Base-by-base conservation (phyloP, 495 filamentous ascomycete genomes). In the Platismatia glauca region DNA sequence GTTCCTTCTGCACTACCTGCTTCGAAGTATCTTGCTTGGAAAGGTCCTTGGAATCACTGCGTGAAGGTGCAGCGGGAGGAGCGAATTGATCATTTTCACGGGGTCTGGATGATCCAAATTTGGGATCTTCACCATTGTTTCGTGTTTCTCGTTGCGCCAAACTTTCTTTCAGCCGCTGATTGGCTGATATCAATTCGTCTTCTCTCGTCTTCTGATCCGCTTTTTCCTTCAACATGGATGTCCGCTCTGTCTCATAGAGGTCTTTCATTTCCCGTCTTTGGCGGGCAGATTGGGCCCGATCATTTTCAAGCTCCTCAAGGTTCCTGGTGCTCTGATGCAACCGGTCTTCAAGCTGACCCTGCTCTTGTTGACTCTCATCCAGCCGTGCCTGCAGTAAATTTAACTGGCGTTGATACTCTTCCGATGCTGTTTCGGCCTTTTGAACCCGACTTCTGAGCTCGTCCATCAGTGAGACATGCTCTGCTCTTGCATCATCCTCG, bases 1-100 rank as follows among this genome's bases (percentile, higher is more conserved):
- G 95, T 74, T 97, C 93, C 74, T 97, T 98, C 74, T 97, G 91
- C 65, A 93, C 78, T 27, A 97, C 77, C 33, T 96, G 77, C 67
- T 90, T 94, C 16, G 89, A 91, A 70, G 89, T 93, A 66, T 90
- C 93, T 56, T 96, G 77, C 68, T 90, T 94, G 22, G 89, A 91
- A 70, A 89, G 92, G 66, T 90, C 93, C 53, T 86, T 83, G 34
- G 92, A 89, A 66, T 90, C 84, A 77, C 86, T 89, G 48, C 88
- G 85, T 70, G 92, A 85, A 60, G 92, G 70, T 6, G 88, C 86
- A 22, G 88, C 84, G 6, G 90, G 88, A n/a, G 93, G 91, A 20
- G 94, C 93, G 73, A 96, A 96, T 70, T 89, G 88, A 43, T 84
- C 86, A 55, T 71, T 77, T 67, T 89, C 86, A 46, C 78, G 61